Percentiles rank a stretch among this genome's conserved stretches.
phyloP scores from a whole-genome alignment of 1,284 basidiomycete species.

The Sporisorium exsertum region DNA sequence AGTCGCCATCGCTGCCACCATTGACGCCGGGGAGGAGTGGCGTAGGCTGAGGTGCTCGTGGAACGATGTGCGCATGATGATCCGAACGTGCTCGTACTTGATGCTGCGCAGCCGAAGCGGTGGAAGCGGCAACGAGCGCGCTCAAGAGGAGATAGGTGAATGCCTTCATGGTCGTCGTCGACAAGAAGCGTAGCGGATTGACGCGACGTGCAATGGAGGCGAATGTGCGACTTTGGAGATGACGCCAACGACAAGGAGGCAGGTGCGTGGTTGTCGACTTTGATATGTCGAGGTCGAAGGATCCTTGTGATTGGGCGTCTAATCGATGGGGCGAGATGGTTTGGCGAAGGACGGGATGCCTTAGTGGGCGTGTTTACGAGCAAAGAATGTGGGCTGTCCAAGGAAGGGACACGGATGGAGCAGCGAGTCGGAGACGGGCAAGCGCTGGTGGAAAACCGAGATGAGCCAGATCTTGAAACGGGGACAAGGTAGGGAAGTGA shows the following conservation, averaged over 20 bases:
- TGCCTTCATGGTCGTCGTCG: constrained; percentile 23
- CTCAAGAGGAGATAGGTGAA: constrained; percentile 27
- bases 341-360: not conserved
- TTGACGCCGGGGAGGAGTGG: constrained; percentile 1
- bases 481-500: not conserved
- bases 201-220: not conserved
- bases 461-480: not conserved
- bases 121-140: constrained; percentile 31
- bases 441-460: not conserved
- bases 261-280: not conserved
- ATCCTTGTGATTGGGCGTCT: not conserved
- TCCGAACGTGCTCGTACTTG: constrained; percentile 21
- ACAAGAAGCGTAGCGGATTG: not conserved
- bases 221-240: not conserved
- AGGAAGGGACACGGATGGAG: not conserved
- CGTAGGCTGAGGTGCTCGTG: constrained; percentile 15
- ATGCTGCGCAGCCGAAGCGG: constrained; percentile 28
- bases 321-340: not conserved
- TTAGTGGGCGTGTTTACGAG: constrained; percentile 10
- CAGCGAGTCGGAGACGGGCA: too few relatives aligned
- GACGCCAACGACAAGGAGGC: not conserved
- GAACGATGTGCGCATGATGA: constrained; percentile 17
- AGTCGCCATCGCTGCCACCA: constrained; percentile 7
- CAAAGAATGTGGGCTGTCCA: constrained; percentile 10
- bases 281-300: not conserved